Percentiles rank a stretch among this genome's conserved stretches.
Evolutionary conservation across 345 rosid species (phyloP).

Genomic region (Heritiera fomes): DNA sequence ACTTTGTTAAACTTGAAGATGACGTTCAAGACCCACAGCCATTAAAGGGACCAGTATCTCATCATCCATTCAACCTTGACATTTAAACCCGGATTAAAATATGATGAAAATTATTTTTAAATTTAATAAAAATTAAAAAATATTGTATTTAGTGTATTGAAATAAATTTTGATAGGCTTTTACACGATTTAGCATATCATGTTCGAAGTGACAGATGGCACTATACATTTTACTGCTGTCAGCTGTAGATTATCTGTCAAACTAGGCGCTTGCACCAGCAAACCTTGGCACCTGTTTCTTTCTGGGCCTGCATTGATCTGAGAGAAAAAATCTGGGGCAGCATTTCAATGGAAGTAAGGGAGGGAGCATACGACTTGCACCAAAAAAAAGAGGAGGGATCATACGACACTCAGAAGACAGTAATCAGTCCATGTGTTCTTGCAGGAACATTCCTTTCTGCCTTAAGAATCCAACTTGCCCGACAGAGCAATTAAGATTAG

Average conservation of each 20-base stretch:
- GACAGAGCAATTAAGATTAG: background rate
- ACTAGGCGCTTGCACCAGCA: background rate
- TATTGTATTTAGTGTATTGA: too few relatives aligned
- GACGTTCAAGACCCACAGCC: background rate
- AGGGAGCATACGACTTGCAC: background rate
- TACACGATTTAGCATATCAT: too few relatives aligned
- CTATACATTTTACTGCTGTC: background rate
- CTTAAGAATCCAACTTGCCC: constrained; percentile 1
- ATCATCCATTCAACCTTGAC: too few relatives aligned
- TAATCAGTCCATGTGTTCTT: background rate
- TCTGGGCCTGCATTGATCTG: background rate
- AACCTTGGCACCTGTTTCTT: background rate
- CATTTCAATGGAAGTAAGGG: background rate
- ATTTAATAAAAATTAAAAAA: too few relatives aligned
- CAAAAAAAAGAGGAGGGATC: background rate
- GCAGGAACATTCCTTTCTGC: background rate
- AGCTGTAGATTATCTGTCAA: background rate
- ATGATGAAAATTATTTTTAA: too few relatives aligned
- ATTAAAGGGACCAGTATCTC: background rate
- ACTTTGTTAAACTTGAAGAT: background rate
- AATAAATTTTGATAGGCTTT: too few relatives aligned
- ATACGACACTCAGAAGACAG: background rate
- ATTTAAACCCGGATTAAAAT: too few relatives aligned
- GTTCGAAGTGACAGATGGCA: background rate
- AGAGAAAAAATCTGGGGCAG: too few relatives aligned